phyloP scores from a whole-genome alignment of 129 eudicot genomes.

The Artemisia annua region DNA sequence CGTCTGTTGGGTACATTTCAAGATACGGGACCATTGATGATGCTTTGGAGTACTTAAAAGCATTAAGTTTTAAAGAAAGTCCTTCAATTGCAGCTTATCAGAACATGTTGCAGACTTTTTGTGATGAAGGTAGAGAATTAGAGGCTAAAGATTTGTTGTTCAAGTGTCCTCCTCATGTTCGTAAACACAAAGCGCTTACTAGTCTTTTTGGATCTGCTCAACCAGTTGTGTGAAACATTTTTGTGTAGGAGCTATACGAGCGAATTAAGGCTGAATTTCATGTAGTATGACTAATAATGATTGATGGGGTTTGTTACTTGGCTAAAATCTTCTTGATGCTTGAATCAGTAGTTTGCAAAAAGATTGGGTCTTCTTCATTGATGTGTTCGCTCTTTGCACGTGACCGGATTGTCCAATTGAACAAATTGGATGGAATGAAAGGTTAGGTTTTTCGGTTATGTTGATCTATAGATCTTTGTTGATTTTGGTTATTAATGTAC shows the following conservation, averaged over 20 bases:
- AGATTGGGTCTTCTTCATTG: too few relatives aligned
- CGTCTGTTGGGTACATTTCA: slow-evolving; percentile 55
- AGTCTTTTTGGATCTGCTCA: slow-evolving; percentile 69
- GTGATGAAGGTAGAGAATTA: slow-evolving; percentile 68
- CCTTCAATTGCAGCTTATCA: slow-evolving; percentile 67
- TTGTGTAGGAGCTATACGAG: not conserved
- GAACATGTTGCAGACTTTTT: slow-evolving; percentile 53
- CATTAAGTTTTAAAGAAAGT: slow-evolving; percentile 45
- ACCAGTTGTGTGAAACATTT: not conserved
- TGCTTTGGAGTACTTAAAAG: slow-evolving; percentile 58
- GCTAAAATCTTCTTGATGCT: not conserved
- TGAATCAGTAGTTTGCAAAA: not conserved
- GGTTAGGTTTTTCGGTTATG: too few relatives aligned
- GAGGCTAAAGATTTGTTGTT: slow-evolving; percentile 87
- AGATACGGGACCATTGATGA: slow-evolving; percentile 71
- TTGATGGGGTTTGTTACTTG: not conserved
- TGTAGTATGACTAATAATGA: slow-evolving; percentile 12
- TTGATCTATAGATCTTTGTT: too few relatives aligned
- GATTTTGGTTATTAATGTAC: too few relatives aligned
- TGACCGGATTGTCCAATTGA: too few relatives aligned
- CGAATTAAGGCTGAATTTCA: not conserved
- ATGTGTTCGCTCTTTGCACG: too few relatives aligned
- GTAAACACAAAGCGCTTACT: slow-evolving; percentile 48
- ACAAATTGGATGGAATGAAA: too few relatives aligned
- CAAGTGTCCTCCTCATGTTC: slow-evolving; percentile 71